Base-by-base conservation (phyloP, 1,139 yeast genomes). In the Saccharomyces uvarum region DNA sequence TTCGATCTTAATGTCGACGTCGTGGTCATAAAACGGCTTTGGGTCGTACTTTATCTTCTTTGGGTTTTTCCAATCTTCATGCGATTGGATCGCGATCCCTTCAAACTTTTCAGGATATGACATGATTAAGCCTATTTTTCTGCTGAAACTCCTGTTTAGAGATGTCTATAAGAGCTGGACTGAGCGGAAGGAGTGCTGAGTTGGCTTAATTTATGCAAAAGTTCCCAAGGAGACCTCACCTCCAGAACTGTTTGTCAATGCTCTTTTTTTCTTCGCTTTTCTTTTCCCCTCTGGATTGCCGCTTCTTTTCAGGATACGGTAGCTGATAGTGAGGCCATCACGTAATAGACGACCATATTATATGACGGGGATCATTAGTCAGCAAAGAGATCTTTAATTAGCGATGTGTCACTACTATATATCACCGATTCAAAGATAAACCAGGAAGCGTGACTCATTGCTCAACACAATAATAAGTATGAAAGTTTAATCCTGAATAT, bases 41-140 rank as follows among this genome's bases (percentile, higher is more conserved):
- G 75, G 74, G 19, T 57, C 57, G 51, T 57, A 72, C 1, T 68
- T 61, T 31, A 72, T 70, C 48, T 70, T 69, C 61, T 73, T 74
- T 57, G 78, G 78, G 57, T 74, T 66, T 57, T 66, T 63, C 80
- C 80, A 77, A 51, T 76, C 74, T 8, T 71, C 64, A 50, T 75
- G 70, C 53, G 74, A 74, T 28, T 65, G 57, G 53, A 76, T 73
- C 31, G 78, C 77, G 59, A 74, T 75, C 51, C 80, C 80, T 62
- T 76, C 72, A 58, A 77, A 76, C 57, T 74, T 74, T 55, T 69
- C 70, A 60, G 79, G 79, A 57, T 75, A 76, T 67, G 59, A 49
- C 54, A 59, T 59, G 24, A 16, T 16, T 16, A 7, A 16, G 7
- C 4, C 13, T 38, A 8, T 38, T 38, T 9, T 9, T 9, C 19